Evolutionary conservation across 345 rosid species (phyloP), one percentile per base, ranked within the genome.

Genomic region (Populus ilicifolia): DNA sequence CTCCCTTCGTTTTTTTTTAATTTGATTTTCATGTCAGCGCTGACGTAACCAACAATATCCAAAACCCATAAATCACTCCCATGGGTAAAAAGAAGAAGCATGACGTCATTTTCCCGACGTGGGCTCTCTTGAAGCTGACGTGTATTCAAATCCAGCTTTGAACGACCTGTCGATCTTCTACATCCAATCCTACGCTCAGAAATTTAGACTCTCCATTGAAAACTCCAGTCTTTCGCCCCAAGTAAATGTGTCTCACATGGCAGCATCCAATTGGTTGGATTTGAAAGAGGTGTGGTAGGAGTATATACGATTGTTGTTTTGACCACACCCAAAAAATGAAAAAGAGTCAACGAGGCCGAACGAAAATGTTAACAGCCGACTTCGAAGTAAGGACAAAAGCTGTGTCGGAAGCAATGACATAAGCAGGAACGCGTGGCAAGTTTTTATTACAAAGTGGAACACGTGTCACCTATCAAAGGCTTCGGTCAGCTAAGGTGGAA

Each of bases 371-470:
- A 25, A 8, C 72, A 65, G 76, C 78, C 80, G 80, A 75, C 71
- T 46, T 46, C 14, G 13, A 6, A 6, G 54, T 21, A 12, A 44
- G 14, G 73, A 30, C 81, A 29, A 80, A 12, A 69, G 8, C 5
- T 12, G 79, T 83, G 86, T 71, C 86, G 86, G 63, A 83, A 77
- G 86, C 86, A 77, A 18, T 83, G 86, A 83, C 86, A 74, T 48
- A 59, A 70, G 8, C 27, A 4, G 41, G 6, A 5, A 20, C 36
- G 39, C 71, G 25, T 38, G 67, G 13, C 72, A 33, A 3, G 0
- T 2, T 11, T 2, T n/a, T 0, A 73, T 67, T 68, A 7, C 3
- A 0, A 4, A 17, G 11, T 5, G 52, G n/a, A 21, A 66, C 77
- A 59, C 63, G 77, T 67, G 73, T 18, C 39, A 29, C 4, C 27